Evolutionary conservation across 2,329 filamentous ascomycete species (phyloP).

Genomic region (Colletotrichum gigasporum): DNA sequence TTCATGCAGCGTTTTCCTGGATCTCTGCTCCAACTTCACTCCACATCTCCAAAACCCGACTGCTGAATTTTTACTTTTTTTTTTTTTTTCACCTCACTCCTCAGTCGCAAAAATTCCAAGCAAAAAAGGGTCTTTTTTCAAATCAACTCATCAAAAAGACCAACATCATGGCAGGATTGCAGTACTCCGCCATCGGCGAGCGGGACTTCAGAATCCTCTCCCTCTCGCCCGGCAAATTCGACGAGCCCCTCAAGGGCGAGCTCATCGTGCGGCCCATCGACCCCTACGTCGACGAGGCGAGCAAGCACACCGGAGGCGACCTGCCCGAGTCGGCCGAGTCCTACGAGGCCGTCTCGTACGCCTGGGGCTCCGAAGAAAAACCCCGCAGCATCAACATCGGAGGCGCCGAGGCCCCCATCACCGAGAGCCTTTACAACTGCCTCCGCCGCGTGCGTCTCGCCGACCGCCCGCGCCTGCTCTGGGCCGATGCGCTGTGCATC

Average conservation of each 20-base stretch:
- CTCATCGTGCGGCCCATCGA: constrained; percentile 14
- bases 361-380: constrained; percentile 28
- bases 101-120: neutral
- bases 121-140: neutral
- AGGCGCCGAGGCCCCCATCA: constrained; percentile 13
- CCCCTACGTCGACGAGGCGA: constrained; percentile 23
- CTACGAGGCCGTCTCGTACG: constrained; percentile 33
- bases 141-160: no score
- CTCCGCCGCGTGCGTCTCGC: constrained; percentile 25
- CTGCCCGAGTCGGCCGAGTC: constrained; percentile 5
- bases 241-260: constrained; percentile 17
- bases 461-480: constrained; percentile 23
- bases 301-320: constrained; percentile 16
- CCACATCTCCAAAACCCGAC: constrained; percentile 22
- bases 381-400: constrained; percentile 11
- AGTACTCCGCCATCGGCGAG: constrained; percentile 18
- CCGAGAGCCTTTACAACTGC: constrained; percentile 21
- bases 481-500: constrained; percentile 36
- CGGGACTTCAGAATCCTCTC: constrained; percentile 25
- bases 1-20: constrained; percentile 20
- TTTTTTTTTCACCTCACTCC: neutral
- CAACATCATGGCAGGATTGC: constrained; percentile 16
- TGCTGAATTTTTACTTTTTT: constrained; percentile 14
- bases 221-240: constrained; percentile 5
- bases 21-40: constrained; percentile 26